Conservation (phyloP, 202 grass and related monocot species). For the Carex arenaria region DNA sequence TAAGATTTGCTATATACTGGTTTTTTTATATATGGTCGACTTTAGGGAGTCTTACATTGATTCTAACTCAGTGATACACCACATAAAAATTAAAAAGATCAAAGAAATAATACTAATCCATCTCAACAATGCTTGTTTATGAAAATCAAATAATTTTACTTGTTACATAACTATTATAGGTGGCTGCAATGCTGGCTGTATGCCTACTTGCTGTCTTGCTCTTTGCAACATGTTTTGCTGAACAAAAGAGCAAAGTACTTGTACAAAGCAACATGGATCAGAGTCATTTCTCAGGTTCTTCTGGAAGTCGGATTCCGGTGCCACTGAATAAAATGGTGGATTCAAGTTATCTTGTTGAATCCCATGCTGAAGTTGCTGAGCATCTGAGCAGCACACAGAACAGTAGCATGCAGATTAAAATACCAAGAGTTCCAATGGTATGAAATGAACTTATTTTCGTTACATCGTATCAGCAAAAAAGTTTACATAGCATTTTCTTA, state of each 20-base stretch:
- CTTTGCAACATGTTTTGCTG: neutral
- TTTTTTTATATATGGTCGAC: neutral
- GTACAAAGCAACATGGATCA: neutral
- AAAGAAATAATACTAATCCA: neutral
- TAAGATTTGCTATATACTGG: neutral
- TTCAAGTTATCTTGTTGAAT: neutral
- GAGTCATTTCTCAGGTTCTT: constrained; percentile 26
- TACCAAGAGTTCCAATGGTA: constrained; percentile 20
- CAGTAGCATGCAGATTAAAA: neutral
- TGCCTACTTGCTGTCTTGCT: neutral
- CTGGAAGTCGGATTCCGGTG: neutral
- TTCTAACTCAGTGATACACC: neutral
- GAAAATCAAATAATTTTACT: neutral
- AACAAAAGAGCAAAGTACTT: neutral
- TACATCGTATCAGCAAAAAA: neutral
- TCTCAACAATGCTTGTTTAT: neutral
- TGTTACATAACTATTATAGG: neutral
- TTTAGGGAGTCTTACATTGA: neutral
- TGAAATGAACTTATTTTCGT: neutral
- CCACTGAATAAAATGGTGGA: neutral
- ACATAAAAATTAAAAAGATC: neutral
- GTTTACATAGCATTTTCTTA: neutral
- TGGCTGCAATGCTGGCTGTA: neutral
- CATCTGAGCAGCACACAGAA: neutral
- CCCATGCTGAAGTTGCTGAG: neutral